Evolutionary conservation across 2,329 filamentous ascomycete genomes (phyloP).

Genomic region (Cryphonectria nitschkei): DNA sequence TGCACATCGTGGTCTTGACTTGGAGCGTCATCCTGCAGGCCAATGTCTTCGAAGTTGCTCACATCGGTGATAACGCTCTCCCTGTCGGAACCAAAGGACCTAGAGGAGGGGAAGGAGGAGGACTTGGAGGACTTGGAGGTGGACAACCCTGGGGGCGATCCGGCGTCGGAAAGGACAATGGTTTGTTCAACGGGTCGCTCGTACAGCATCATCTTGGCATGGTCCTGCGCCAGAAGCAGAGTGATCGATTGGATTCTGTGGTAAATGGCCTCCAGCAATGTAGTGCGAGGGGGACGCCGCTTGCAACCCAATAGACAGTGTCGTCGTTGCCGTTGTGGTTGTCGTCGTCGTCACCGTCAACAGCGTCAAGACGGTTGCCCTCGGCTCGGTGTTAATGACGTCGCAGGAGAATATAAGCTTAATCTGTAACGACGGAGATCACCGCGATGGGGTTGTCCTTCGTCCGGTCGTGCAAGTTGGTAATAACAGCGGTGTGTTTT

Average conservation of each 20-base stretch:
- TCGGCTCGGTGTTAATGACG: background rate
- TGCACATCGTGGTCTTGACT: conserved; percentile 39
- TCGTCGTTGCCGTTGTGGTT: background rate
- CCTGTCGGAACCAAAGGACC: conserved; percentile 62
- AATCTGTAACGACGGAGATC: conserved; percentile 5
- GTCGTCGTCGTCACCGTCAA: background rate
- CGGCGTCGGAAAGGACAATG: conserved; percentile 52
- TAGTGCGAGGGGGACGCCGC: background rate
- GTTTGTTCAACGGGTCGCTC: conserved; percentile 42
- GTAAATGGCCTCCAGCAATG: background rate
- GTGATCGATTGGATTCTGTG: background rate
- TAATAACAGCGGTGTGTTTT: background rate
- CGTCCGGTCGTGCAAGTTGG: background rate
- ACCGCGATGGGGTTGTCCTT: background rate
- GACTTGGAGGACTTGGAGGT: conserved; percentile 88
- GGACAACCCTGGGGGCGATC: conserved; percentile 78
- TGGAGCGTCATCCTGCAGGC: conserved; percentile 67
- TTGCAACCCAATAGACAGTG: background rate
- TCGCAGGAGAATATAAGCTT: conserved; percentile 6
- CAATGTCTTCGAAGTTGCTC: conserved; percentile 91
- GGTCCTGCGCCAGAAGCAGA: conserved; percentile 7
- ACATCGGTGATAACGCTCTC: conserved; percentile 72
- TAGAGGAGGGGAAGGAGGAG: conserved; percentile 82
- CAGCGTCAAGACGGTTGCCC: background rate
- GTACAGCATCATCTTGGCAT: conserved; percentile 46